Evolutionary conservation across 2,329 filamentous ascomycete species (phyloP).

Genomic region (Colletotrichum sublineola): DNA sequence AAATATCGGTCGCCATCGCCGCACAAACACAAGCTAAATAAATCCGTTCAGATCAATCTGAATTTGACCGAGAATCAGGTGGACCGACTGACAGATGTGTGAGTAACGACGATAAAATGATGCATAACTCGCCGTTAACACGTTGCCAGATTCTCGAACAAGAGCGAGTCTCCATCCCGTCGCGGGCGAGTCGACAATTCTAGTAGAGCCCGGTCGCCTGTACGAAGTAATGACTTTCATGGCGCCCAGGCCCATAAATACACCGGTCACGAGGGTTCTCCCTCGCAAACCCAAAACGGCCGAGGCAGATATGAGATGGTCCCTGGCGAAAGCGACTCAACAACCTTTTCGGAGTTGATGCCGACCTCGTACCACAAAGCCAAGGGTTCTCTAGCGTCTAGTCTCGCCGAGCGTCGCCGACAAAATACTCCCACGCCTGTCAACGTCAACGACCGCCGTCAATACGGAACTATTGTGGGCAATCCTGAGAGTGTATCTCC

Average conservation of each 20-base stretch:
- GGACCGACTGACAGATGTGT: slow-evolving; percentile 63
- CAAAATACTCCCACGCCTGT: slow-evolving; percentile 26
- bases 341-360: slow-evolving; percentile 41
- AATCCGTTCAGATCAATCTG: slow-evolving; percentile 61
- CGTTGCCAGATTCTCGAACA: slow-evolving; percentile 50
- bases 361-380: slow-evolving; percentile 15
- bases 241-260: background rate
- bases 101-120: slow-evolving; percentile 41
- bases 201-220: slow-evolving; percentile 44
- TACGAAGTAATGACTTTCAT: slow-evolving; percentile 40
- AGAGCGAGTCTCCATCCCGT: slow-evolving; percentile 48
- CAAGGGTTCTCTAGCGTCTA: slow-evolving; percentile 31
- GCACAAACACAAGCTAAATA: slow-evolving; percentile 50
- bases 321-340: slow-evolving; percentile 22
- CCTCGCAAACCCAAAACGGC: background rate
- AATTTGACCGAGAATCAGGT: slow-evolving; percentile 64
- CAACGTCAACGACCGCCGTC: slow-evolving; percentile 28
- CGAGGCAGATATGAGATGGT: slow-evolving; percentile 4
- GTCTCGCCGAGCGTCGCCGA: slow-evolving; percentile 38
- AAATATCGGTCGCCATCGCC: slow-evolving; percentile 54
- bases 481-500: slow-evolving; percentile 25
- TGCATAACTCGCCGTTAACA: slow-evolving; percentile 31
- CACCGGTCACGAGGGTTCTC: background rate
- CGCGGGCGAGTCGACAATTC: slow-evolving; percentile 42
- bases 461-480: slow-evolving; percentile 31